Conservation (phyloP, 306 rosid species). For the Gillenia trifoliata region DNA sequence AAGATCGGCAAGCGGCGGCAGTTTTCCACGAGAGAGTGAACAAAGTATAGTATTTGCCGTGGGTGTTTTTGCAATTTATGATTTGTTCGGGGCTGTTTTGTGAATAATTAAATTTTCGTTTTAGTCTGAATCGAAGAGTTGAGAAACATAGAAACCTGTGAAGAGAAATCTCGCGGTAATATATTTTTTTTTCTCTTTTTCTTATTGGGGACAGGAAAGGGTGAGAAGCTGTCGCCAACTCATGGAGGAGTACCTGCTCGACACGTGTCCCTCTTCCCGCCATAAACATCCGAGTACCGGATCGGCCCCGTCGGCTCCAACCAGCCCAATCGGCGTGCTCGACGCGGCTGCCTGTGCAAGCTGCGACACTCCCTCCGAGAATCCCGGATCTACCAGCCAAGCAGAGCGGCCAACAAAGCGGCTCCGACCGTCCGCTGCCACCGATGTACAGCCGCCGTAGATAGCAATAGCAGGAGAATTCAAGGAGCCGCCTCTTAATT, state of each 20-base stretch:
- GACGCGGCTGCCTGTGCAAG: conserved; percentile 57
- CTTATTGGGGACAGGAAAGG: conserved; percentile 52
- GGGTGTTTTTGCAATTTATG: neutral
- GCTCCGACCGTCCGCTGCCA: conserved; percentile 34
- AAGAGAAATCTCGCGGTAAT: neutral
- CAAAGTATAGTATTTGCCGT: conserved; percentile 19
- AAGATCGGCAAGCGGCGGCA: neutral
- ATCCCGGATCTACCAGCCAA: conserved; percentile 15
- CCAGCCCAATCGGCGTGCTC: conserved; percentile 67
- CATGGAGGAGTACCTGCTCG: conserved; percentile 57
- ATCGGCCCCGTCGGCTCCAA: conserved; percentile 23
- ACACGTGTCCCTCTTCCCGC: conserved; percentile 48
- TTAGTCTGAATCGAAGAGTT: conserved; percentile 12
- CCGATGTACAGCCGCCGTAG: conserved; percentile 32
- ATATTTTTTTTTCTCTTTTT: conserved; percentile 7
- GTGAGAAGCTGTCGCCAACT: conserved; percentile 83
- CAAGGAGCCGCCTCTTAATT: neutral
- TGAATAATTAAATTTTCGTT: neutral
- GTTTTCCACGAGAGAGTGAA: conserved; percentile 34
- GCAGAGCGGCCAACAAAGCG: conserved; percentile 44
- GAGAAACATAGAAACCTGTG: conserved; percentile 33
- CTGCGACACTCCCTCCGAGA: conserved; percentile 52
- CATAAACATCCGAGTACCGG: conserved; percentile 19
- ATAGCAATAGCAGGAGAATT: neutral
- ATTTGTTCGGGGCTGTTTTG: neutral